These are phyloP conservation scores for Hemerocallis citrina DNA, from an alignment of 106 monocot species.

Conservation along the genomic window DNA sequence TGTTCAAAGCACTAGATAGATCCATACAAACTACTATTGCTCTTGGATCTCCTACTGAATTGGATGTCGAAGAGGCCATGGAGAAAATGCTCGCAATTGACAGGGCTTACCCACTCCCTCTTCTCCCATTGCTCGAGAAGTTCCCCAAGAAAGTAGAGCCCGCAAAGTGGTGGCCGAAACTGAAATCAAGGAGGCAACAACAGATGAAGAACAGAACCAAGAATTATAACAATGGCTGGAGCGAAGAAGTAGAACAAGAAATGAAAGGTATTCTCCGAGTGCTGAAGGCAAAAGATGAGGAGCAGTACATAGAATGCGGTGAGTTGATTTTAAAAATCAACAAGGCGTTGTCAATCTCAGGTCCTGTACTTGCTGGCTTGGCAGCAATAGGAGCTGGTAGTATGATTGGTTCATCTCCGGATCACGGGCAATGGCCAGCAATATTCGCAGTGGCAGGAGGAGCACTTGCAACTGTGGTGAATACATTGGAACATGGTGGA, in stretches of 20 bases:
- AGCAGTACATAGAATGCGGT: conserved; percentile 34
- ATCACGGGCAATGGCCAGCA: conserved; percentile 14
- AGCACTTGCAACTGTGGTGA: conserved; percentile 35
- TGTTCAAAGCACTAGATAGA: conserved; percentile 60
- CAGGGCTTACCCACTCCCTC: conserved; percentile 54
- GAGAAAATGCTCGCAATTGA: conserved; percentile 67
- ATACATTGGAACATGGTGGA: conserved; percentile 25
- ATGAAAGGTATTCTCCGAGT: conserved; percentile 41
- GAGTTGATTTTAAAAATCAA: conserved; percentile 35
- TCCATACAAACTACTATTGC: conserved; percentile 25
- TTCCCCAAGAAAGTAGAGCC: conserved; percentile 59
- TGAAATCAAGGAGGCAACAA: not conserved
- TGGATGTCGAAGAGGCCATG: conserved; percentile 41
- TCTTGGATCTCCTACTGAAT: conserved; percentile 1
- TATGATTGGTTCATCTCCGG: not conserved
- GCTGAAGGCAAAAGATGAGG: conserved; percentile 44
- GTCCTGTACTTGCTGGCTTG: conserved; percentile 47
- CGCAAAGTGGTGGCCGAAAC: conserved; percentile 65
- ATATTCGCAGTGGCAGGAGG: conserved; percentile 37
- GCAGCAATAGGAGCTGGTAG: conserved; percentile 27
- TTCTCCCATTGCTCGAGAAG: conserved; percentile 71
- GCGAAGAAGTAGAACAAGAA: conserved; percentile 30
- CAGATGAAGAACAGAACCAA: not conserved
- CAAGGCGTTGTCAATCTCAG: conserved; percentile 40
- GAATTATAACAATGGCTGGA: conserved; percentile 43